These are phyloP conservation scores for Lathyrus tuberosus DNA, from an alignment of 306 rosid genomes.

Conservation along the genomic window DNA sequence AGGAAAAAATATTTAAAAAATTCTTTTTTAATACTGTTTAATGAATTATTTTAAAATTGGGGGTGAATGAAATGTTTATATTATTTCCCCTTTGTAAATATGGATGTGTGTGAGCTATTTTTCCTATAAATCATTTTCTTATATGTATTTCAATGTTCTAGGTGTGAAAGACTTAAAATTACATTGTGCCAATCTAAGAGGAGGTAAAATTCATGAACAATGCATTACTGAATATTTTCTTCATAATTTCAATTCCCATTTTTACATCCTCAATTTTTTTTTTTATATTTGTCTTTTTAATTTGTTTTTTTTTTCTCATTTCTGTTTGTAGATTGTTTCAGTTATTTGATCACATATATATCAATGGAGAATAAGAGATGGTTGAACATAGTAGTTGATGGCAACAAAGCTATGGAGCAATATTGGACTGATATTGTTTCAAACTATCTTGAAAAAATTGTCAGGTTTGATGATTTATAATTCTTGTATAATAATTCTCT, in stretches of 20 bases:
- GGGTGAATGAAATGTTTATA: background rate
- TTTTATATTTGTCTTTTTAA: background rate
- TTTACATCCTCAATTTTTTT: too few species aligned
- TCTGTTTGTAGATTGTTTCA: background rate
- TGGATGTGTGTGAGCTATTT: background rate
- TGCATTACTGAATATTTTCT: background rate
- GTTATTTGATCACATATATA: background rate
- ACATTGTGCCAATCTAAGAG: background rate
- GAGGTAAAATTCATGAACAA: background rate
- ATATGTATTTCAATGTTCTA: background rate
- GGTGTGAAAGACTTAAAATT: background rate
- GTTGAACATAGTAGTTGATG: slow-evolving; percentile 34
- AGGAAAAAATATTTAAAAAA: background rate
- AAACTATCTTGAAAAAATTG: slow-evolving; percentile 26
- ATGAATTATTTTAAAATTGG: background rate
- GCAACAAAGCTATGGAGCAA: background rate
- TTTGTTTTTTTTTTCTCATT: background rate
- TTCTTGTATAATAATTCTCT: background rate
- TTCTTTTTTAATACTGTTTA: background rate
- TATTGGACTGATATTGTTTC: slow-evolving; percentile 25
- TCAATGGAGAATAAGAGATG: slow-evolving; percentile 12
- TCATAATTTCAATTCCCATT: background rate
- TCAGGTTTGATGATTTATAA: slow-evolving; percentile 27
- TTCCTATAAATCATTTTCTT: background rate
- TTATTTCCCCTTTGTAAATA: background rate